Evolutionary conservation across 371 early-diverging fungal species (phyloP).

Genomic region (Globomyces sp.): DNA sequence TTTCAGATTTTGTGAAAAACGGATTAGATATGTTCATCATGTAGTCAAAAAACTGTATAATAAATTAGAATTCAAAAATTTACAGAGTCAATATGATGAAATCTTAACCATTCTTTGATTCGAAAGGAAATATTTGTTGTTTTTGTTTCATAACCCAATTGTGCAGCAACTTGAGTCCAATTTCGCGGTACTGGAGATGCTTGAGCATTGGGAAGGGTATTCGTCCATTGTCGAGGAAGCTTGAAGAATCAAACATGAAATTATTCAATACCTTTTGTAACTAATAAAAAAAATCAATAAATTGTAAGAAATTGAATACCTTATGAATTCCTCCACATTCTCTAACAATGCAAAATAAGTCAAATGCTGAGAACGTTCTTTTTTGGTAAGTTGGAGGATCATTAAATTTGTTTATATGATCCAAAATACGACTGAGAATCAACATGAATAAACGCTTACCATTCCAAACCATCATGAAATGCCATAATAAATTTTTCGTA

Average conservation of each 20-base stretch:
- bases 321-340: slow-evolving; percentile 22
- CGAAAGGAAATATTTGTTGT: slow-evolving; percentile 36
- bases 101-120: slow-evolving; percentile 34
- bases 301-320: slow-evolving; percentile 10
- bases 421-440: slow-evolving; percentile 17
- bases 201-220: neutral
- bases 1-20: slow-evolving; percentile 4
- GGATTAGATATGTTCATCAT: slow-evolving; percentile 29
- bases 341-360: slow-evolving; percentile 23
- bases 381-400: slow-evolving; percentile 31
- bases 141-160: slow-evolving; percentile 33
- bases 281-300: neutral
- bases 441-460: slow-evolving; percentile 5
- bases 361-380: slow-evolving; percentile 24
- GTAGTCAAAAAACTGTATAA: slow-evolving; percentile 27
- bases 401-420: slow-evolving; percentile 30
- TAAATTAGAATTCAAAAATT: too few relatives aligned
- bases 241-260: neutral
- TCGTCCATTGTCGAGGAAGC: slow-evolving; percentile 9
- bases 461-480: slow-evolving; percentile 11
- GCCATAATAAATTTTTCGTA: slow-evolving; percentile 18
- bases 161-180: slow-evolving; percentile 34
- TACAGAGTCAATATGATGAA: slow-evolving; percentile 30
- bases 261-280: neutral
- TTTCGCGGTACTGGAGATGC: neutral